Evolutionary conservation across 148 eudicot species (phyloP).

Genomic region (Oxyria digyna): DNA sequence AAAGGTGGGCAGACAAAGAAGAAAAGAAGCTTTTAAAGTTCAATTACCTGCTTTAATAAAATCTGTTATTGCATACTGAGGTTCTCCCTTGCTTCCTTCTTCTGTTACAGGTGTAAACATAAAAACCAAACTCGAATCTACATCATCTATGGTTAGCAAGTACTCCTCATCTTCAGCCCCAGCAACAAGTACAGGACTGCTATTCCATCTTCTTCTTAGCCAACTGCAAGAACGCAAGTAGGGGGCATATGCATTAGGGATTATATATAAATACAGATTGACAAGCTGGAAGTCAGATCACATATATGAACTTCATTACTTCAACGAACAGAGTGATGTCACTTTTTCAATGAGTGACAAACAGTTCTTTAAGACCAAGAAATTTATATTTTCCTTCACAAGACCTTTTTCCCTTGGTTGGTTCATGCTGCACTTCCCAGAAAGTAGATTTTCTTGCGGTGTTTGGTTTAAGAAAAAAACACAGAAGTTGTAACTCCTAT

Average conservation of each 20-base stretch:
- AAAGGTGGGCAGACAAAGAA: background rate
- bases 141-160: conserved; percentile 58
- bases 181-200: conserved; percentile 80
- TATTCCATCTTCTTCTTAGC: conserved; percentile 94
- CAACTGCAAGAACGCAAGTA: conserved; percentile 41
- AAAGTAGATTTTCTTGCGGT: too few relatives aligned
- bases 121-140: conserved; percentile 90
- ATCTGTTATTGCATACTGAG: conserved; percentile 97
- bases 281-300: background rate
- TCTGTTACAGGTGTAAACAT: conserved; percentile 96
- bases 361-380: background rate
- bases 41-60: conserved; percentile 76
- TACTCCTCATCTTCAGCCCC: conserved; percentile 96
- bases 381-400: too few relatives aligned
- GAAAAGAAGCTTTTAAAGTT: background rate
- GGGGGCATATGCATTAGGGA: background rate
- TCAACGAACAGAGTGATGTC: background rate
- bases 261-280: background rate
- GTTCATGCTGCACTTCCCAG: too few relatives aligned
- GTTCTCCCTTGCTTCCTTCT: conserved; percentile 94
- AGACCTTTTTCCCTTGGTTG: too few relatives aligned
- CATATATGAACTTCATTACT: background rate
- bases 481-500: too few relatives aligned
- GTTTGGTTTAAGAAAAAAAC: too few relatives aligned
- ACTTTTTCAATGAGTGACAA: background rate